Base-by-base conservation (phyloP, 768 basidiomycete species). In the Lyophyllum shimeji region DNA sequence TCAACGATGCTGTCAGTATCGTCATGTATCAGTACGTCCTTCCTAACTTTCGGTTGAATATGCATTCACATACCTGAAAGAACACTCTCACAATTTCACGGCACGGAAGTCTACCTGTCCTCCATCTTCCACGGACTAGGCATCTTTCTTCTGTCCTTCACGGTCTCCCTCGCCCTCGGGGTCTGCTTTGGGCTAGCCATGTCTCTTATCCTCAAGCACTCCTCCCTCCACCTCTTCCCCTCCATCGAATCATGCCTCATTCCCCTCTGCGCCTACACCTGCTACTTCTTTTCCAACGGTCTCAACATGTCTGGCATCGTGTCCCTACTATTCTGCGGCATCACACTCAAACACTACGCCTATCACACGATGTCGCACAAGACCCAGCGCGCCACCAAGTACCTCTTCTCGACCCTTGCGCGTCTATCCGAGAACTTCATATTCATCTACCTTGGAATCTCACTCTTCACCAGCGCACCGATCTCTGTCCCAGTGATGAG, bases 1-100 rank as follows among this genome's bases (percentile, higher is more conserved):
- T 99, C 57, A 99, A 99, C 74, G 97, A 99, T 78, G 97, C 97
- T 18, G 97, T 98, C 66, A 94, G 93, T 81, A 98, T 98, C 77
- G 95, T 98, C 71, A 95, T 99, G 91, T 98, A 98, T 73, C 97
- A 99, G 95, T 98, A 70, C 79, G 95, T 89, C 57, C 25, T 27
- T 25, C 31, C 15, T 18, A 25, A 50, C 43, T 34, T 42, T 42
- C 46, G 50, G 2, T 37, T 31, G 6, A 29, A 21, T 31, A 8
- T 47, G n/a, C 18, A 20, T 31, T 51, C 18, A 25, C 17, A 24
- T 54, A 43, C 18, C 15, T 27, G 7, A 5, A 65, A 98, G 95
- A 71, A 98, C 96, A 0, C 76, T 98, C 50, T 88, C 90, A 7
- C 90, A 87, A 67, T 98, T 98, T 71, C 93, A 95, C 63, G 93